Base-by-base conservation (phyloP, 768 basidiomycete species). In the Agrocybe pediades region DNA sequence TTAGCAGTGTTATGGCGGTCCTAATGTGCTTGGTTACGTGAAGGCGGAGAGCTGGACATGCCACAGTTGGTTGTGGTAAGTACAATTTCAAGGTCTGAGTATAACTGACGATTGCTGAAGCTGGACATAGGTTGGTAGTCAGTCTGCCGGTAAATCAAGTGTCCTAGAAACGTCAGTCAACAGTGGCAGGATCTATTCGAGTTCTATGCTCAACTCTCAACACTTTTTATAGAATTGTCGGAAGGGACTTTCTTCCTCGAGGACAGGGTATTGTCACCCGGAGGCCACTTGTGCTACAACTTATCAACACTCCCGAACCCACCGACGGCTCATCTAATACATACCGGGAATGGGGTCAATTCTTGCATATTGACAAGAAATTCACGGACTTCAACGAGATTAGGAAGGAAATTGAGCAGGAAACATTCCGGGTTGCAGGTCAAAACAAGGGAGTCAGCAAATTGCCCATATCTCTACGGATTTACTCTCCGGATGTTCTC, bases 361-460 rank as follows among this genome's bases (percentile, higher is more conserved):
- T 99, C 72, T 81, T 98, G 24, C 97, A 99, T 69, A 79, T 96
- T 51, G 95, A 98, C 81, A 92, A 92, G 68, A 84, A 91, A 36
- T 98, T 95, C 73, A 95, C 93, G n/a, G 96, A 98, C 66, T 98
- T 95, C 65, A 77, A 82, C 41, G 96, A 98, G 63, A 90, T 98
- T 59, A 82, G 96, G 36, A 90, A 88, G 60, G 97, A 99, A 75
- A 99, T 99, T 54, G 97, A 99, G 71, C 88, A 92, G 67, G 97
- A 99, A 77, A 99, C 97, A 1, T 95, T 88, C 70, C 79, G 97
- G 41, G 95, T 99, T 16, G 97, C 97, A 0, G 97, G 97, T 0
- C 95, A 98, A 77, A 98, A 98, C 72, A 99, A 98, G 73, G 97
- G 97, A 41, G 89, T 99, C 54, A 95, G 93, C 74, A 95, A 95